Evolutionary conservation across 2,329 filamentous ascomycete genomes (phyloP), one percentile per base, ranked within the genome.

Genomic region (Colletotrichum nymphaeae): DNA sequence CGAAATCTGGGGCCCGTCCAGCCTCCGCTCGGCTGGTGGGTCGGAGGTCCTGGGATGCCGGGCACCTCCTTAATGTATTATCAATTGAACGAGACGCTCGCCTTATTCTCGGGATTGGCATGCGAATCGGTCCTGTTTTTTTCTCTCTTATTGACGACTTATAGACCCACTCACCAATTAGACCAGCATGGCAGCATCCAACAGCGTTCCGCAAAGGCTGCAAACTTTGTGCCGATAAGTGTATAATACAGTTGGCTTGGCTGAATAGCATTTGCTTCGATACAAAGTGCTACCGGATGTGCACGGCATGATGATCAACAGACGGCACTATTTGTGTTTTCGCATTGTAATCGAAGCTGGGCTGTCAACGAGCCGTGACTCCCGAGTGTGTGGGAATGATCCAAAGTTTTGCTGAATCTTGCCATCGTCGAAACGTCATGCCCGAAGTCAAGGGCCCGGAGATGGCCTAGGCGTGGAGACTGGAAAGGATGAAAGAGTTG

Each of bases 141-240:
- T 42, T 71, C n/a, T 67, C 65, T 42, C 22, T 32, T 30, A 71
- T 65, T 59, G 26, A 69, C 64, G 52, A 46, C 62, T 63, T 69
- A 67, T 66, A 69, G 65, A 73, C 58, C 70, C 73, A 73, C 65
- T 64, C 69, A 69, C 49, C 46, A 65, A 9, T 56, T 69, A 73
- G 69, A 73, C 65, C 49, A 58, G 60, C 60, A 70, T 28, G 35
- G 46, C 60, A 35, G 32, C 32, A 35, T 35, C 32, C 19, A 52
- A 56, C 9, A 56, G 30, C 55, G 52, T 42, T 26, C 30, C 62
- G 46, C n/a, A 46, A 64, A 46, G 32, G 24, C 49, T 42, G 24
- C 26, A 66, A 73, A 62, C 60, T 56, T 35, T 71, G 26, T 71
- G 67, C 56, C 56, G 49, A 56, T 35, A 30, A 42, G 49, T 65